Base-by-base conservation (phyloP, 257 asterid genomes). In the Solanum lycopersicoides region DNA sequence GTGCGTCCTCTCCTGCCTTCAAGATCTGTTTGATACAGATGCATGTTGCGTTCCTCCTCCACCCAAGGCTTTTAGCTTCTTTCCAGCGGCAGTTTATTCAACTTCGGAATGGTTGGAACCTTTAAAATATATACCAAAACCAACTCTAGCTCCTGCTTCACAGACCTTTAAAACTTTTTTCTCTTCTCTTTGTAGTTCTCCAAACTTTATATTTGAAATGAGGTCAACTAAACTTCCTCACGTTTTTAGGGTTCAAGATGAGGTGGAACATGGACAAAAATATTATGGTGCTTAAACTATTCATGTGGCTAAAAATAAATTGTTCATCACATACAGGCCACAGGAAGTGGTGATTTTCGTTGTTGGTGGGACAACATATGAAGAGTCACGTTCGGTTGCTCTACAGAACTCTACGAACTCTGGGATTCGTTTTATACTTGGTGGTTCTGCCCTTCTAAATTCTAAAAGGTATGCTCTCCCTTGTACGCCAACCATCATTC, bases 311-410 rank as follows among this genome's bases (percentile, higher is more conserved):
- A 82, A 82, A 82, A 18, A 30, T 50, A 50, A 16, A 10, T 82
- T 50, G 85, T 82, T 82, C 60, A 12, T 82, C 42, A 10, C 56
- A 82, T 68, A 87, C 90, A 97, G 98, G 93, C 97, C 98, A n/a
- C 98, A 93, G 90, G 99, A 97, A 88, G 99, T 97, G 91, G 91
- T 97, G 66, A 93, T 97, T 86, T 96, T 97, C 88, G 72, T 96
- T 86, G 95, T 97, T 83, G 99, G 99, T 13, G 99, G 99, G 89
- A 95, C 99, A 83, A 96, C 99, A 63, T 97, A 95, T 79, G 99
- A 97, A 92, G 99, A 96, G 92, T 96, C 99, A 84, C 98, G 99
- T 18, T 88, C 94, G 4, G 97, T 97, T 89, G 91, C 98, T 74
- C 91, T 95, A 35, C 97, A 94, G 88, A 97, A 95, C 84, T 90